phyloP scores from a whole-genome alignment of 2,329 filamentous ascomycete genomes.

The Xylariales sp. region DNA sequence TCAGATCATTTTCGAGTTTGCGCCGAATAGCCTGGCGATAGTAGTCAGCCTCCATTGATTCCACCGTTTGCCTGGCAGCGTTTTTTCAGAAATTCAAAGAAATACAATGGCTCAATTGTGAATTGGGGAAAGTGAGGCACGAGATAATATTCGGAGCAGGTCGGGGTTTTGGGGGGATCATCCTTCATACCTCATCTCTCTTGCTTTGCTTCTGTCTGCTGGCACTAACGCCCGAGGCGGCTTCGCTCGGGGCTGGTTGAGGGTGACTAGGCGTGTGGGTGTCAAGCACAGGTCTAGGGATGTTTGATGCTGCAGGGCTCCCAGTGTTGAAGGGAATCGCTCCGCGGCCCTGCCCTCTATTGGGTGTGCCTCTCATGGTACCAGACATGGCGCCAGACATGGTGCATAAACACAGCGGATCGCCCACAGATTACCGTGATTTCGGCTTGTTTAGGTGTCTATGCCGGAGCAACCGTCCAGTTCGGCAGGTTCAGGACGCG shows the following conservation, averaged over 20 bases:
- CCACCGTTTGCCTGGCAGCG: too few species aligned
- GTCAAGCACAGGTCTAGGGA: conserved; percentile 70
- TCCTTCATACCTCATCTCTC: conserved; percentile 87
- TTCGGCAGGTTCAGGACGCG: background rate
- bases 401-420: conserved; percentile 28
- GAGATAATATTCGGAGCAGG: too few species aligned
- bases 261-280: conserved; percentile 32
- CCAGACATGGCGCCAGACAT: too few species aligned
- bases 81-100: too few species aligned
- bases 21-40: conserved; percentile 77
- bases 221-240: conserved; percentile 72
- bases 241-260: conserved; percentile 50
- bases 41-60: conserved; percentile 26
- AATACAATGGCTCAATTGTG: too few species aligned
- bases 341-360: conserved; percentile 53
- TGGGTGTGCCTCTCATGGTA: conserved; percentile 69
- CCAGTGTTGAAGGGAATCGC: conserved; percentile 49
- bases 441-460: conserved; percentile 7
- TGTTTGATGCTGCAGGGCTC: conserved; percentile 60
- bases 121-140: too few species aligned
- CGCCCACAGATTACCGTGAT: conserved; percentile 12
- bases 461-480: background rate
- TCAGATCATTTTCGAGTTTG: conserved; percentile 96
- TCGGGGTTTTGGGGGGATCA: too few species aligned
- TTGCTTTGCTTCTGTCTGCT: conserved; percentile 96